Evolutionary conservation across 352 stramenopile species (phyloP), one percentile per base, ranked within the genome.

Genomic region (Globisporangium heterothallicum): DNA sequence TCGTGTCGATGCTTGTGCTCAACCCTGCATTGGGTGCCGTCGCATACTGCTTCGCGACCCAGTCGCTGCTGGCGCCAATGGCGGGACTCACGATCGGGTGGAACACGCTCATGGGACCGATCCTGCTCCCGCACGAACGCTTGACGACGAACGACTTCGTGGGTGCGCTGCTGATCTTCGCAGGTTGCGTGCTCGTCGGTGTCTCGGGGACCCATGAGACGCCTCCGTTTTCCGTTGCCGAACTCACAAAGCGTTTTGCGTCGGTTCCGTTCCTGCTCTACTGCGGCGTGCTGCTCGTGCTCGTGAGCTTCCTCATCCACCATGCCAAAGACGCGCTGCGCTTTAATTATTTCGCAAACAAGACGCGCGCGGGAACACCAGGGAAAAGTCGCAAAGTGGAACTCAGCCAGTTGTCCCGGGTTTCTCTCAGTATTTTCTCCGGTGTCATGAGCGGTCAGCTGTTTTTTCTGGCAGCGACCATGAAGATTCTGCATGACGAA

Each of bases 21-120:
- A 92, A 92, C 41, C 81, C 81, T 3, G 64, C 74, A 22, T 61
- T 92, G 6, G 77, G 66, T 12, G 70, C 79, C 2, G 53, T 84
- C 9, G 78, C 78, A 24, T 89, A 88, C 57, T 85, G 75, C 49
- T 92, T 90, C 44, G 81, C 81, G 19, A 83, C 81, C 22, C 81
- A 88, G 59, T 92, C 81, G 42, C 63, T 92, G 13, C 62, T 92
- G 14, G 78, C 81, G n/a, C 81, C 81, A 0, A 92, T 92, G 81
- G 78, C 76, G 10, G 81, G 81, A 1, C 70, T 92, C 43, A 88
- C 78, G 8, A 87, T 92, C 52, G 77, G 77, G 24, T 92, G 81
- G 81, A 92, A 92, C 61, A 89, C 79, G 41, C 64, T 90, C 22
- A 72, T 92, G 38, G 80, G 76, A 2, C 81, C 81, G 9, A 74